Evolutionary conservation across 495 filamentous ascomycete genomes (phyloP), one percentile per base, ranked within the genome.

Genomic region (Lophiostoma macrostomum): DNA sequence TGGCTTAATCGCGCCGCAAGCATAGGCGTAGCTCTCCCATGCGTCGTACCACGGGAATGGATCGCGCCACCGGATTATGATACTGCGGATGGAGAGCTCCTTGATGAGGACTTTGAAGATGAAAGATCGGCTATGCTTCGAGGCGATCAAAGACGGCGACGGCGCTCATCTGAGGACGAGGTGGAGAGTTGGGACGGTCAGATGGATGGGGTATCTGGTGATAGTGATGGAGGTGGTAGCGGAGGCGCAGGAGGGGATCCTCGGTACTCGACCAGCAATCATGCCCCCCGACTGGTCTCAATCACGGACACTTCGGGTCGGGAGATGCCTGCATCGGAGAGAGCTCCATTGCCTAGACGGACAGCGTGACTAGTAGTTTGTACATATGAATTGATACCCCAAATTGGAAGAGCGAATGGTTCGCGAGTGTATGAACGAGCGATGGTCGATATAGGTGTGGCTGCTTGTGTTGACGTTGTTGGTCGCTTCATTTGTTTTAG

Each of bases 1-100:
- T 91, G 85, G 79, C 65, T 91, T 25, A 91, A 91, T 65, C 77
- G 87, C n/a, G 87, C 87, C 0, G 87, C 87, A 2, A 80, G 74
- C 49, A 85, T 91, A 38, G 87, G 87, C 11, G 76, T 87, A 20
- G 81, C 82, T 5, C 65, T 91, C 22, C 87, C 87, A 0, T 91
- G 87, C 64, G 78, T 91, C 8, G 87, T 91, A 25, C 87, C 87
- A 12, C 72, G 74, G 34, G 86, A 88, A 61, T 90, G 87, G 87
- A 80, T 89, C 46, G 80, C 81, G 32, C 79, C 85, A 12, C 86
- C 86, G 1, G 87, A 90, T 51, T 79, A 78, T 56, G 84, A 87
- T 20, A 81, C 80, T 7, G 81, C 80, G 2, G 84, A 86, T 38
- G 85, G 84, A 41, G 82, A 82, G 65, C 65, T 87, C 51, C 48